These are phyloP conservation scores for Amanita pallidorosea DNA, from an alignment of 768 basidiomycete genomes.

Conservation along the genomic window DNA sequence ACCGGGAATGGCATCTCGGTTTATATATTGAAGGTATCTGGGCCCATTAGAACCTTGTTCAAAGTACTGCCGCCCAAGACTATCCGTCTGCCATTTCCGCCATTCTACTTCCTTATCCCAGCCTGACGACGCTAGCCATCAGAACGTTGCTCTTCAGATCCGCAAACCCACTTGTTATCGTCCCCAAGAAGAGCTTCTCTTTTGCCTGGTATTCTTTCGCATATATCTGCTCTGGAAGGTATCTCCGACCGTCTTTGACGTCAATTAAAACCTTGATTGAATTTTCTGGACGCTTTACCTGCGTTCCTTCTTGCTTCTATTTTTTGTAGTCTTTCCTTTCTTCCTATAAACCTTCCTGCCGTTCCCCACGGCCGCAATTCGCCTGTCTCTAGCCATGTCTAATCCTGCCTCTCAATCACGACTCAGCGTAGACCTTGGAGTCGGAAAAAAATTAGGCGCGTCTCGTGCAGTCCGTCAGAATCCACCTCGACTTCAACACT, in stretches of 20 bases:
- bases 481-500: slow-evolving; percentile 46
- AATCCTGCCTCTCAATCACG: slow-evolving; percentile 12
- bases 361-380: slow-evolving; percentile 24
- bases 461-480: slow-evolving; percentile 13
- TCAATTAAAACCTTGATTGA: slow-evolving; percentile 35
- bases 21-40: slow-evolving; percentile 3
- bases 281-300: slow-evolving; percentile 16
- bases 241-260: slow-evolving; percentile 28
- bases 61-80: slow-evolving; percentile 10
- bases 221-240: slow-evolving; percentile 17
- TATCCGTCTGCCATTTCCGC: slow-evolving; percentile 64
- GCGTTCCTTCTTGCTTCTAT: slow-evolving; percentile 22
- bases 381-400: slow-evolving; percentile 20
- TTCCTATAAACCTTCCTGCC: slow-evolving; percentile 21
- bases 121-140: slow-evolving; percentile 29
- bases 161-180: slow-evolving; percentile 24
- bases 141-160: slow-evolving; percentile 29
- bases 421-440: slow-evolving; percentile 16
- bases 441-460: slow-evolving; percentile 10
- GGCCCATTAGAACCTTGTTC: slow-evolving; percentile 4
- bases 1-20: not conserved
- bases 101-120: slow-evolving; percentile 40
- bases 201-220: slow-evolving; percentile 18
- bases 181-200: slow-evolving; percentile 18
- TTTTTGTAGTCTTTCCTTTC: slow-evolving; percentile 14